phyloP scores from a whole-genome alignment of 257 asterid species.

The Thymus quinquecostatus region DNA sequence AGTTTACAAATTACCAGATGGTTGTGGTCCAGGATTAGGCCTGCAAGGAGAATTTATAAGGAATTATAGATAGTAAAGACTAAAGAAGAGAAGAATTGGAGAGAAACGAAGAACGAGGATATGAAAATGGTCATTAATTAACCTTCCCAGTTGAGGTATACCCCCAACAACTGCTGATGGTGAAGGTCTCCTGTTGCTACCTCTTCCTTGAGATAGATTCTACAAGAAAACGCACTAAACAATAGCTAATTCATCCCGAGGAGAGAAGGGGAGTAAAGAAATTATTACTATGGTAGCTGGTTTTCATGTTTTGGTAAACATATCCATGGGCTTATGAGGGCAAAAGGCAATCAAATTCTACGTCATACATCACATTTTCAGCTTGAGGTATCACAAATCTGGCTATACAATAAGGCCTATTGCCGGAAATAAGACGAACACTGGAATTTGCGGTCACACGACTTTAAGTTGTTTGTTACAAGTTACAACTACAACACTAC shows the following conservation, averaged over 20 bases:
- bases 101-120: background rate
- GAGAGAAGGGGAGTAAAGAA: slow-evolving; percentile 4
- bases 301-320: background rate
- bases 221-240: slow-evolving; percentile 36
- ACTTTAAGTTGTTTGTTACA: no score
- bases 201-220: slow-evolving; percentile 83
- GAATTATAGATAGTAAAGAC: slow-evolving; percentile 28
- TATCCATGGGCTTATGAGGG: background rate
- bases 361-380: background rate
- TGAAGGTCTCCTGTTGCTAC: slow-evolving; percentile 66
- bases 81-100: background rate
- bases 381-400: no score
- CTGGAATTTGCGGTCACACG: no score
- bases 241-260: slow-evolving; percentile 6
- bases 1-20: slow-evolving; percentile 57
- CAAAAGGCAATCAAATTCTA: background rate
- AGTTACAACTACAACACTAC: background rate
- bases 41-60: slow-evolving; percentile 52
- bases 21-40: slow-evolving; percentile 59
- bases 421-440: no score
- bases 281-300: background rate
- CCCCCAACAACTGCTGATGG: slow-evolving; percentile 83
- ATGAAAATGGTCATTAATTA: slow-evolving; percentile 14
- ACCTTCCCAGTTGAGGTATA: slow-evolving; percentile 90
- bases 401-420: no score